Conservation (phyloP, 2,329 filamentous ascomycete genomes). For the Fusarium sp. region DNA sequence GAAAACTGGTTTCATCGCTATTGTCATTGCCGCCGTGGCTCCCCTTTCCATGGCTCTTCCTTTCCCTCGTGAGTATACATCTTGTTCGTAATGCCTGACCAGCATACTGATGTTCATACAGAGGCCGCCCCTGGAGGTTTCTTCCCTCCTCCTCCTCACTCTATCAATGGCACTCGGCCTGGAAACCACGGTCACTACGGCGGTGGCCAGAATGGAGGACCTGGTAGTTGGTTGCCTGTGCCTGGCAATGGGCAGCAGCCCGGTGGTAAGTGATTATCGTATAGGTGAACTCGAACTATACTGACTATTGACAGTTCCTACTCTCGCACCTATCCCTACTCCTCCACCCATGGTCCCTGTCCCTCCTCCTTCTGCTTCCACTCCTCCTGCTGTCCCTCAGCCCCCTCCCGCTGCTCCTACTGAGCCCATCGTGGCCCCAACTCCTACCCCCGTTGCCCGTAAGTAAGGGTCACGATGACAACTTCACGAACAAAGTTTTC, state of each 20-base stretch:
- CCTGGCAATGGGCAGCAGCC: not conserved
- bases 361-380: not conserved
- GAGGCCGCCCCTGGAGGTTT: constrained; percentile 4
- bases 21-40: constrained; percentile 31
- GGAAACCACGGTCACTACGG: not conserved
- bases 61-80: constrained; percentile 18
- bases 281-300: not conserved
- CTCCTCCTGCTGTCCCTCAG: not conserved
- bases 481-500: not conserved
- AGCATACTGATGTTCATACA: constrained; percentile 1
- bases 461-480: not conserved
- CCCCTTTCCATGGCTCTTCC: constrained; percentile 30
- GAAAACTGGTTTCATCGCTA: constrained; percentile 36
- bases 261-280: constrained; percentile 8
- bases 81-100: not conserved
- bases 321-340: not conserved
- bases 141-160: not conserved
- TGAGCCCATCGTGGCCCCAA: constrained; percentile 6
- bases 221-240: constrained; percentile 16
- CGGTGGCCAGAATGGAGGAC: not conserved
- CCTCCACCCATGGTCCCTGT: not conserved
- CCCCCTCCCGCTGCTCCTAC: constrained; percentile 1
- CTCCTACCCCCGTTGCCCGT: constrained; percentile 17
- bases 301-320: constrained; percentile 9
- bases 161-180: constrained; percentile 17